Conservation (phyloP, 1,139 yeast genomes). For the Candida freyschussii region DNA sequence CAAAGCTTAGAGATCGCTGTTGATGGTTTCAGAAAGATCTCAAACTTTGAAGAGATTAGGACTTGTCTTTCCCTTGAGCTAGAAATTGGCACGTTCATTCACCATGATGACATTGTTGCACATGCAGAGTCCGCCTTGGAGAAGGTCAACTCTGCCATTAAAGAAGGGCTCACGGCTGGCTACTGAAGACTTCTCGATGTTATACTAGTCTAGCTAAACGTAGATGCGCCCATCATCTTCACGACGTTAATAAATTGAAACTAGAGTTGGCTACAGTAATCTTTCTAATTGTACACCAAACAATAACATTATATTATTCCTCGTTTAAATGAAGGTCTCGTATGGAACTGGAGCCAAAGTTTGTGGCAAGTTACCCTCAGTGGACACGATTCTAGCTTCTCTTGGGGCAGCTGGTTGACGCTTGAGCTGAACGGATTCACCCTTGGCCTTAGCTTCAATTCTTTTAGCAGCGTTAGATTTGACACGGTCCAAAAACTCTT, state of each 20-base stretch:
- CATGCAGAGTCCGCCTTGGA: slow-evolving; percentile 35
- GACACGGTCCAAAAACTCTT: slow-evolving; percentile 97
- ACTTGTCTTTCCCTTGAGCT: slow-evolving; percentile 26
- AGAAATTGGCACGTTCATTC: slow-evolving; percentile 24
- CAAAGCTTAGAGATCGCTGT: slow-evolving; percentile 39
- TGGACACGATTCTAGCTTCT: slow-evolving; percentile 77
- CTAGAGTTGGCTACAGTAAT: too few species aligned
- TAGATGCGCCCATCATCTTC: too few species aligned
- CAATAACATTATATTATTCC: slow-evolving; percentile 17
- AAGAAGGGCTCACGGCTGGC: slow-evolving; percentile 5
- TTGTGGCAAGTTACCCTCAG: slow-evolving; percentile 82
- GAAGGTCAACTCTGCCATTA: slow-evolving; percentile 25
- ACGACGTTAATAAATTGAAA: too few species aligned
- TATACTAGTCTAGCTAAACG: too few species aligned
- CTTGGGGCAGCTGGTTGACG: slow-evolving; percentile 99
- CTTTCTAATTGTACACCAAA: slow-evolving; percentile 22
- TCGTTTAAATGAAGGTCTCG: slow-evolving; percentile 92
- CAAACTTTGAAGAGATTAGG: slow-evolving; percentile 35
- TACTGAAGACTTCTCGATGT: too few species aligned
- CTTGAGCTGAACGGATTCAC: slow-evolving; percentile 88
- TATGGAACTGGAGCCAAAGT: slow-evolving; percentile 98
- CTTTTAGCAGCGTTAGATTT: slow-evolving; percentile 92
- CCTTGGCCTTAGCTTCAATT: slow-evolving; percentile 92
- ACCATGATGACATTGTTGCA: slow-evolving; percentile 29
- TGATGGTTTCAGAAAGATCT: slow-evolving; percentile 38